phyloP scores from a whole-genome alignment of 192 early-diverging fungal genomes.

The Umbelopsis ramanniana region DNA sequence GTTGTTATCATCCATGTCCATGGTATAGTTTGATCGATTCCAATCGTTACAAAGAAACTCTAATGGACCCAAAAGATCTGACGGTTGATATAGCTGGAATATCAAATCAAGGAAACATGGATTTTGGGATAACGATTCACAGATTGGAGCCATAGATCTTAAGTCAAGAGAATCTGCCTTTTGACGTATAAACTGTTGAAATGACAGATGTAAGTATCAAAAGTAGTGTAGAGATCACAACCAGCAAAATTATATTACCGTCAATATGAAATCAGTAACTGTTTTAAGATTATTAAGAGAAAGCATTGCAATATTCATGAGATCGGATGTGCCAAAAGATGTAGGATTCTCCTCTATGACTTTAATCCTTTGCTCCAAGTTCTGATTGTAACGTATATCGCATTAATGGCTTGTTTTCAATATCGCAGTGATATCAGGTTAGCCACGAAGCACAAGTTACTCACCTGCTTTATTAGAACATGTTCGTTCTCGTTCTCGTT shows the following conservation, averaged over 20 bases:
- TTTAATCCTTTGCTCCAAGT: conserved; percentile 34
- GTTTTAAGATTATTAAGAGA: conserved; percentile 32
- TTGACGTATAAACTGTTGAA: conserved; percentile 30
- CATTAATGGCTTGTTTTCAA: neutral
- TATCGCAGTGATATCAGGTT: too few species aligned
- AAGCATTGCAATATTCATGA: conserved; percentile 34
- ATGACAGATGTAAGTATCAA: neutral
- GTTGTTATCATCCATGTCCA: neutral
- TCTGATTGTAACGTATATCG: conserved; percentile 18
- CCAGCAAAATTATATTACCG: conserved; percentile 9
- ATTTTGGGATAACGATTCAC: conserved; percentile 28
- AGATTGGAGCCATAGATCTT: conserved; percentile 28
- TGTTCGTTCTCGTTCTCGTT: neutral
- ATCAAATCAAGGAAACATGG: conserved; percentile 41
- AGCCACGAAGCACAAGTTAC: neutral
- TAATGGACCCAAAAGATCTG: conserved; percentile 30
- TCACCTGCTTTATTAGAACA: neutral
- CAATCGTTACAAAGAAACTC: conserved; percentile 41
- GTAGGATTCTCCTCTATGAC: conserved; percentile 24
- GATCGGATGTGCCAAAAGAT: conserved; percentile 11
- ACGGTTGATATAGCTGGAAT: conserved; percentile 34
- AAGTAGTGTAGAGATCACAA: neutral
- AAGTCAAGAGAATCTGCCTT: conserved; percentile 23
- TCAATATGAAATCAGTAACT: conserved; percentile 33
- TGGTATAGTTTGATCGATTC: conserved; percentile 20